These are phyloP conservation scores for Abortiporus biennis DNA, from an alignment of 1,284 basidiomycete species.

Conservation along the genomic window DNA sequence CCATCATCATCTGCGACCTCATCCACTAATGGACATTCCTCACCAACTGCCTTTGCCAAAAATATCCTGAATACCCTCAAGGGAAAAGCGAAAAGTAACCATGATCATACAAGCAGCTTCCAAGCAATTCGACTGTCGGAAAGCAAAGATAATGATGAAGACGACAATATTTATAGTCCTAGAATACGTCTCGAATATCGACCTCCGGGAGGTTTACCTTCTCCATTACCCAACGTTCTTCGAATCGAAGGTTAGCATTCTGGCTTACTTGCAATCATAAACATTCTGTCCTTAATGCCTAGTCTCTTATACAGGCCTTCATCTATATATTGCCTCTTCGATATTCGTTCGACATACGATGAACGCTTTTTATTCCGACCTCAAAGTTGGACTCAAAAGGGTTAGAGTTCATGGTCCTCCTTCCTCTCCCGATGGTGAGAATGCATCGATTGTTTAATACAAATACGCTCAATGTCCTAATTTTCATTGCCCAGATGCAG, in stretches of 20 bases:
- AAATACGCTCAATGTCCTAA: no score
- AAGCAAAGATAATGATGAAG: constrained; percentile 5
- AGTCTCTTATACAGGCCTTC: constrained; percentile 41
- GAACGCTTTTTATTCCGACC: constrained; percentile 64
- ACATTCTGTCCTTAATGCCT: not conserved
- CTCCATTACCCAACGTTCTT: constrained; percentile 63
- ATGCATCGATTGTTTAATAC: no score
- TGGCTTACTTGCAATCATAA: no score
- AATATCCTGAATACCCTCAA: no score
- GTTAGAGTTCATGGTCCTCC: constrained; percentile 23
- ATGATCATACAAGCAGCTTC: no score
- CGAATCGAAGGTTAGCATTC: constrained; percentile 56
- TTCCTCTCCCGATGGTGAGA: constrained; percentile 7
- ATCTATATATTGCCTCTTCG: constrained; percentile 65
- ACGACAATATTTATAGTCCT: constrained; percentile 25
- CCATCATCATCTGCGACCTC: no score
- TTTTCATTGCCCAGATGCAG: no score
- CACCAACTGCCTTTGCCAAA: no score
- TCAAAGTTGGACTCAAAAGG: constrained; percentile 47
- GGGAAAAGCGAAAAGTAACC: no score
- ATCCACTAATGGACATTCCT: no score
- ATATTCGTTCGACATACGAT: constrained; percentile 66
- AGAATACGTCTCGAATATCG: constrained; percentile 41
- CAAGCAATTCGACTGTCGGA: no score
- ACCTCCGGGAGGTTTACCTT: constrained; percentile 56